A percentile compares a stretch with the other conserved stretches of the same genome.
Conservation (phyloP, 352 stramenopile species). For the Nothophytophthora sp. region DNA sequence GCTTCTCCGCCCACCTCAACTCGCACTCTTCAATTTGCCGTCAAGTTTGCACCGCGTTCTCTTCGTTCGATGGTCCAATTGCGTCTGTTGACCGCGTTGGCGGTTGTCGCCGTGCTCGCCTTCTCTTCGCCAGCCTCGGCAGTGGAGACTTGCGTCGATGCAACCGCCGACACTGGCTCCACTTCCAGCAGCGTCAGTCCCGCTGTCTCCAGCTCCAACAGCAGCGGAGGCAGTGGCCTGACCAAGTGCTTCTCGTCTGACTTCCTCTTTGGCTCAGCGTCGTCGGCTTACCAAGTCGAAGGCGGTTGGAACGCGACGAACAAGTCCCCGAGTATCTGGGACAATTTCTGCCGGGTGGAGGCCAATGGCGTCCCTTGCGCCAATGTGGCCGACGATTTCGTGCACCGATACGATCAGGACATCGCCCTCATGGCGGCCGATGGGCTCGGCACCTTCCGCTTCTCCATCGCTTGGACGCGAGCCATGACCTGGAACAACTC, state of each 20-base stretch:
- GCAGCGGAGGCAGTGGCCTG: slow-evolving; percentile 1
- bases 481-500: slow-evolving; percentile 82
- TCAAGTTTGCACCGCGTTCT: slow-evolving; percentile 1
- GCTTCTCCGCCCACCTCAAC: neutral
- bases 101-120: neutral
- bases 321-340: slow-evolving; percentile 89
- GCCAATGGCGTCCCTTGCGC: slow-evolving; percentile 70
- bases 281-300: slow-evolving; percentile 94
- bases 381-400: slow-evolving; percentile 93
- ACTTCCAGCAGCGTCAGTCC: too few relatives aligned
- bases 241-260: slow-evolving; percentile 51
- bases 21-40: slow-evolving; percentile 9
- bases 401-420: slow-evolving; percentile 89
- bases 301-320: slow-evolving; percentile 85
- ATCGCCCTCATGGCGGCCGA: slow-evolving; percentile 91
- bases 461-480: slow-evolving; percentile 87
- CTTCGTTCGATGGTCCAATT: slow-evolving; percentile 3
- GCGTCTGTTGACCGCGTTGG: neutral
- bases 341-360: slow-evolving; percentile 86
- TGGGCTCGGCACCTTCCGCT: slow-evolving; percentile 90
- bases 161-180: too few relatives aligned
- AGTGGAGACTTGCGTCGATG: slow-evolving; percentile 10
- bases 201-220: too few relatives aligned
- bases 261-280: slow-evolving; percentile 91
- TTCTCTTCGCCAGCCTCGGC: neutral